Base-by-base conservation (phyloP, 371 early-diverging fungal species). In the Mortierella sp. region DNA sequence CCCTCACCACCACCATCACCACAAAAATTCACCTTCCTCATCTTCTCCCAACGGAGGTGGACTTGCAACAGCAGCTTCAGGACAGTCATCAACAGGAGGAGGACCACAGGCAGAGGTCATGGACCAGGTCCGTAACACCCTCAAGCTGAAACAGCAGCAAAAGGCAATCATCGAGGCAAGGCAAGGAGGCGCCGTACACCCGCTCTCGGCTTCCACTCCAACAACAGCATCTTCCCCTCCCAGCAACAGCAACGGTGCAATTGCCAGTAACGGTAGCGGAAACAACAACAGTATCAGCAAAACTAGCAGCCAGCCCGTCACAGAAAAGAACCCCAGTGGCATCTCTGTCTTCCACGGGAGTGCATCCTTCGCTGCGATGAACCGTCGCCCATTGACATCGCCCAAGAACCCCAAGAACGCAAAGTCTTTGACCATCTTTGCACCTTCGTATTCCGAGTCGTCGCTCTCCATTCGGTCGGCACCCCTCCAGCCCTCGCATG, bases 371-470 rank as follows among this genome's bases (percentile, higher is more conserved):
- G 86, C 86, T 1, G 86, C 86, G 3, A n/a, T 79, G 75, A 85
- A 75, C 75, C 79, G 82, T 48, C 80, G 82, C 14, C 87, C 83
- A 31, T 74, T 87, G 83, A 76, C 80, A 5, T 83, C 83, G n/a
- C 83, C 81, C 34, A 87, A 71, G 75, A 87, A 90, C 16, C 82
- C 82, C 73, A 92, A 92, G 76, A 92, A 91, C 76, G 88, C 91
- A 52, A 88, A 91, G 75, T 89, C 91, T 26, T 71, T 92, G 57
- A 92, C 93, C 11, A 92, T 92, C 54, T 92, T 88, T 88, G 89
- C 93, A 14, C 92, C 93, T 3, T 91, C 93, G 16, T 92, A 92
- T 70, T 88, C 84, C 44, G 92, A 91, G 42, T 91, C 90, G 70
- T 79, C 91, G 4, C 83, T 89, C 24, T 88, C 90, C 19, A 89